These are phyloP conservation scores for Ustilaginoidea virens DNA, from an alignment of 2,329 filamentous ascomycete genomes.

Conservation along the genomic window DNA sequence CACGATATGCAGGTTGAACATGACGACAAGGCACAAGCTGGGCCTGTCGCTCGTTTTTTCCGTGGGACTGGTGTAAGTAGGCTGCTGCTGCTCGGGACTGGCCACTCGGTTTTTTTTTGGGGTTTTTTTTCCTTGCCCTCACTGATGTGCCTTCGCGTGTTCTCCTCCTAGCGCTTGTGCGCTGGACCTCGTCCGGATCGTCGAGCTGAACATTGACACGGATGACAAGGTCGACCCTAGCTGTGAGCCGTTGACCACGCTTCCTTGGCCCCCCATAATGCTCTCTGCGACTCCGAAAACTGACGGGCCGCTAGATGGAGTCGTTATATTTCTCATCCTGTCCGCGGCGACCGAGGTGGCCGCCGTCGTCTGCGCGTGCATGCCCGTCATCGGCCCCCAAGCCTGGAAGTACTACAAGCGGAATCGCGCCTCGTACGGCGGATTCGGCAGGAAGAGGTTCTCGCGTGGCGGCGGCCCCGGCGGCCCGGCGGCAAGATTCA, in stretches of 20 bases:
- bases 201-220: slow-evolving; percentile 1
- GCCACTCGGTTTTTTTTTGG: not conserved
- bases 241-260: no score
- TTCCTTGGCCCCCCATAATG: no score
- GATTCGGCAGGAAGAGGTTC: not conserved
- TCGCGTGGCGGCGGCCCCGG: not conserved
- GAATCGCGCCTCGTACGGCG: not conserved
- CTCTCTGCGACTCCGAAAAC: not conserved
- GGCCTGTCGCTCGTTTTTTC: slow-evolving; percentile 1
- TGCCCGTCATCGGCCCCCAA: slow-evolving; percentile 2
- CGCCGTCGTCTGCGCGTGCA: slow-evolving; percentile 1
- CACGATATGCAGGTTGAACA: slow-evolving; percentile 1
- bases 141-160: not conserved
- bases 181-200: slow-evolving; percentile 1
- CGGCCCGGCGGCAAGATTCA: not conserved
- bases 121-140: not conserved
- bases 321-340: slow-evolving; percentile 3
- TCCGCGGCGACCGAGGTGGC: slow-evolving; percentile 2
- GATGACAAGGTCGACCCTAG: slow-evolving; percentile 3
- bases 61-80: slow-evolving; percentile 1
- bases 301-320: slow-evolving; percentile 1
- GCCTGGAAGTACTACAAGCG: not conserved
- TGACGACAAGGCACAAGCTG: slow-evolving; percentile 1
- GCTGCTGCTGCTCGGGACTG: not conserved
- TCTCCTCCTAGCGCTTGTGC: not conserved